phyloP scores from a whole-genome alignment of 805 yeast species.

The Saccharomycopsis selenospora region DNA sequence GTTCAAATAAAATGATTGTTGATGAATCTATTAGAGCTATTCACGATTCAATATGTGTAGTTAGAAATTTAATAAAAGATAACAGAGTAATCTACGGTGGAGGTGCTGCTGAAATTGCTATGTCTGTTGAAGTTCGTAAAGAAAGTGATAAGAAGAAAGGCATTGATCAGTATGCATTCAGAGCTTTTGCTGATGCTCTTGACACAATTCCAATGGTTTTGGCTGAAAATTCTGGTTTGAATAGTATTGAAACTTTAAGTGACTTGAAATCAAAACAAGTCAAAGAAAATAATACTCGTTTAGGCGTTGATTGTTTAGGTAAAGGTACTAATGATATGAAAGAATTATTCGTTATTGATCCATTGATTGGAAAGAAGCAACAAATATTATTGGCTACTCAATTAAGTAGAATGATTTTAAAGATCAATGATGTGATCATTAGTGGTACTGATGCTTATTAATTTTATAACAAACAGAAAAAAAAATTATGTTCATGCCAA shows the following conservation, averaged over 20 bases:
- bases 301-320: slow-evolving; percentile 94
- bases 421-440: slow-evolving; percentile 93
- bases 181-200: slow-evolving; percentile 87
- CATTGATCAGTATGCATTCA: slow-evolving; percentile 95
- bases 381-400: slow-evolving; percentile 94
- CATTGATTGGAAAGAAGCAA: slow-evolving; percentile 94
- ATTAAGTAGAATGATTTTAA: slow-evolving; percentile 93
- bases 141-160: slow-evolving; percentile 93
- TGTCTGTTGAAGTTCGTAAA: slow-evolving; percentile 83
- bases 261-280: slow-evolving; percentile 79
- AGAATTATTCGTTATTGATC: slow-evolving; percentile 90
- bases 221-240: slow-evolving; percentile 95
- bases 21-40: slow-evolving; percentile 96
- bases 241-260: slow-evolving; percentile 87
- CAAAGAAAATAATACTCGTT: slow-evolving; percentile 54
- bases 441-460: slow-evolving; percentile 74
- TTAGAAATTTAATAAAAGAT: slow-evolving; percentile 88
- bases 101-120: slow-evolving; percentile 94
- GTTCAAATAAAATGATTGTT: slow-evolving; percentile 95
- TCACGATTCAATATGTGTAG: slow-evolving; percentile 96
- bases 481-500: too few relatives aligned
- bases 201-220: slow-evolving; percentile 90
- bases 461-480: too few relatives aligned
- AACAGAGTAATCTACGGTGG: slow-evolving; percentile 98
- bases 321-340: slow-evolving; percentile 87